phyloP scores from a whole-genome alignment of 2,329 filamentous ascomycete species.

The Penicillium sp. region DNA sequence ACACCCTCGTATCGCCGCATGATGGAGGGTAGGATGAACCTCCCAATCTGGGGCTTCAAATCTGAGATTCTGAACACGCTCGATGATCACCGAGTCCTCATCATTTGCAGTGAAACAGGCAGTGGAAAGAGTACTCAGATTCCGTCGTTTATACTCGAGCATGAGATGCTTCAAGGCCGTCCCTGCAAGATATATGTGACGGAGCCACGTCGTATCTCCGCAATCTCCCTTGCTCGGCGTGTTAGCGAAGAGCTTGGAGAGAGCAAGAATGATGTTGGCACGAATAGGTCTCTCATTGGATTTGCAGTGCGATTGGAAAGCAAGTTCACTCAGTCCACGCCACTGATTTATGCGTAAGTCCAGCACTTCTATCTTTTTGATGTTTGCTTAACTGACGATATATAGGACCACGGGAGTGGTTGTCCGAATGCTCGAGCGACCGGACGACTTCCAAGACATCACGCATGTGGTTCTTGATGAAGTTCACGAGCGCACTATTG shows the following conservation, averaged over 20 bases:
- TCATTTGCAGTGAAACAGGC: slow-evolving; percentile 94
- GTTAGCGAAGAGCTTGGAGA: slow-evolving; percentile 96
- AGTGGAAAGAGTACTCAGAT: slow-evolving; percentile 97
- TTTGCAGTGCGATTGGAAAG: slow-evolving; percentile 93
- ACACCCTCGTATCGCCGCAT: slow-evolving; percentile 67
- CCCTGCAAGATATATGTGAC: slow-evolving; percentile 93
- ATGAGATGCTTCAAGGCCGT: slow-evolving; percentile 75
- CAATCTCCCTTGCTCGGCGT: slow-evolving; percentile 85
- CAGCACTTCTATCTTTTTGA: neutral
- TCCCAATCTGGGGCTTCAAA: slow-evolving; percentile 87
- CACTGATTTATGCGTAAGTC: slow-evolving; percentile 78
- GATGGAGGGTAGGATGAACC: slow-evolving; percentile 70
- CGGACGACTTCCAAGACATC: slow-evolving; percentile 79
- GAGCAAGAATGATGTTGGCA: slow-evolving; percentile 74
- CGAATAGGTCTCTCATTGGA: slow-evolving; percentile 76
- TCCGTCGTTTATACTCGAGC: slow-evolving; percentile 88
- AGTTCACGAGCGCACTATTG: slow-evolving; percentile 92
- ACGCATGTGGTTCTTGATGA: slow-evolving; percentile 96
- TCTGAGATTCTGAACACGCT: slow-evolving; percentile 73
- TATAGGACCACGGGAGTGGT: slow-evolving; percentile 69
- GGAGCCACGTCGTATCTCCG: slow-evolving; percentile 90
- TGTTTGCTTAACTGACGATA: slow-evolving; percentile 4
- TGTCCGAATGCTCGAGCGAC: slow-evolving; percentile 93
- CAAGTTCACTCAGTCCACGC: slow-evolving; percentile 74
- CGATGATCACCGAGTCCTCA: slow-evolving; percentile 76